A percentile compares a stretch with the other conserved stretches of the same genome.
Evolutionary conservation across 305 asterid species (phyloP).

Genomic region (Solanum aculeatissimum): DNA sequence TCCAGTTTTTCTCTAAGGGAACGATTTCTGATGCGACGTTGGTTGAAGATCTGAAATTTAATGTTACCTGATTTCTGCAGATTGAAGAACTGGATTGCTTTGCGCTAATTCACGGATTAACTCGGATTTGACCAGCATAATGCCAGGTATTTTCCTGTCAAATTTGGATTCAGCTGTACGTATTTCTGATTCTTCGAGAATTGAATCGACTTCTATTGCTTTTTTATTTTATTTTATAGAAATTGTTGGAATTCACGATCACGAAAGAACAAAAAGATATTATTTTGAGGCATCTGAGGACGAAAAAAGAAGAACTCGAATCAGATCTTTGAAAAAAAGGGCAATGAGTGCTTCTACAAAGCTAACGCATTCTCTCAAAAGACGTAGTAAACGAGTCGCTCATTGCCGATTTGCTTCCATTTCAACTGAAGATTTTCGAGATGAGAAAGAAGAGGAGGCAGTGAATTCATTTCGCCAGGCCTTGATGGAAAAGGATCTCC

Average conservation of each 20-base stretch:
- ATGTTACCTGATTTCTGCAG: not conserved
- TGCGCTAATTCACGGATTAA: not conserved
- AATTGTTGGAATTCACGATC: slow-evolving; percentile 36
- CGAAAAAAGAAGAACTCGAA: slow-evolving; percentile 53
- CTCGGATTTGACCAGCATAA: slow-evolving; percentile 12
- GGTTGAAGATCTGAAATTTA: not conserved
- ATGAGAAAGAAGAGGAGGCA: slow-evolving; percentile 72
- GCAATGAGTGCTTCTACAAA: slow-evolving; percentile 50
- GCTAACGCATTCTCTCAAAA: slow-evolving; percentile 35
- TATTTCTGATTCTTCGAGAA: not conserved
- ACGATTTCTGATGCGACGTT: not conserved
- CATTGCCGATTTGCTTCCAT: slow-evolving; percentile 68
- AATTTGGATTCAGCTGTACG: slow-evolving; percentile 2
- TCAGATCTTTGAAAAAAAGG: slow-evolving; percentile 69
- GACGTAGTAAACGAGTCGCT: slow-evolving; percentile 42
- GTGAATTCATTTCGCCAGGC: slow-evolving; percentile 50
- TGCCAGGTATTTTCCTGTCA: slow-evolving; percentile 45
- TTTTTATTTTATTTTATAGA: slow-evolving; percentile 12
- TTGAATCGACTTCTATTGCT: not conserved
- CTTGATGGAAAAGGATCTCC: slow-evolving; percentile 62
- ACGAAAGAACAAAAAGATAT: slow-evolving; percentile 43
- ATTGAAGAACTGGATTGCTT: slow-evolving; percentile 1
- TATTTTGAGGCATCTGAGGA: slow-evolving; percentile 64
- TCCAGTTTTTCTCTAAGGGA: not conserved
- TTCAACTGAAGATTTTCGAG: slow-evolving; percentile 58